Evolutionary conservation across 306 rosid species (phyloP), one percentile per base, ranked within the genome.

Genomic region (Sophora flavescens): DNA sequence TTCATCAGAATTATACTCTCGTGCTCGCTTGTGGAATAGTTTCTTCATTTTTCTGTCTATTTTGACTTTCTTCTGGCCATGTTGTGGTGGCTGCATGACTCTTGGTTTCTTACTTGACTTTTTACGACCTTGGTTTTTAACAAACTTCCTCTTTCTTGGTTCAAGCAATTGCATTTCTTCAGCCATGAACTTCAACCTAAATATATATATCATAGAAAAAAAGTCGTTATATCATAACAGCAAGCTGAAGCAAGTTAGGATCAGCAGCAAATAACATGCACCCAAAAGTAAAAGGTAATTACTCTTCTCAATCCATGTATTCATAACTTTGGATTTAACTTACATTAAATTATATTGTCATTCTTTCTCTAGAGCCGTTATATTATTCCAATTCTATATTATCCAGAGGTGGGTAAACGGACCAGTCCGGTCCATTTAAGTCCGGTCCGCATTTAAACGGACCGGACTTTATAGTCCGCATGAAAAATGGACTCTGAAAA

Each of bases 1-100:
- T 8, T 77, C 93, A 6, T 92, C 98, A 13, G 98, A 96, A 82
- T 96, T 84, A 85, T 96, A 96, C 50, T 87, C 91, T 0, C 88
- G 86, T 2, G 93, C 98, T 32, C 99, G 84, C 89, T 93, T 96
- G 45, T 74, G 85, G 58, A 74, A 87, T 16, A 96, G 87, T 79
- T 92, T 93, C 91, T 87, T 87, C 98, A 93, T 89, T 72, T 81
- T 86, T 72, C 76, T 59, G 83, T 92, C 91, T 36, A 91, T 78
- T 86, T 85, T 86, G 26, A 81, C 85, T 86, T 90, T 90, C 80
- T 81, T 83, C 72, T 79, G 88, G 10, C 77, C 84, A 50, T 82
- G 81, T 62, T 72, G 17, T 77, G 79, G 39, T 18, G 59, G 83
- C 78, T 60, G 84, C 78, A 58, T 81, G 81, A 64, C 70, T 80